Percentiles rank a stretch among this genome's conserved stretches.
phyloP scores from a whole-genome alignment of 2,329 filamentous ascomycete species.

The Paraphoma sp. region DNA sequence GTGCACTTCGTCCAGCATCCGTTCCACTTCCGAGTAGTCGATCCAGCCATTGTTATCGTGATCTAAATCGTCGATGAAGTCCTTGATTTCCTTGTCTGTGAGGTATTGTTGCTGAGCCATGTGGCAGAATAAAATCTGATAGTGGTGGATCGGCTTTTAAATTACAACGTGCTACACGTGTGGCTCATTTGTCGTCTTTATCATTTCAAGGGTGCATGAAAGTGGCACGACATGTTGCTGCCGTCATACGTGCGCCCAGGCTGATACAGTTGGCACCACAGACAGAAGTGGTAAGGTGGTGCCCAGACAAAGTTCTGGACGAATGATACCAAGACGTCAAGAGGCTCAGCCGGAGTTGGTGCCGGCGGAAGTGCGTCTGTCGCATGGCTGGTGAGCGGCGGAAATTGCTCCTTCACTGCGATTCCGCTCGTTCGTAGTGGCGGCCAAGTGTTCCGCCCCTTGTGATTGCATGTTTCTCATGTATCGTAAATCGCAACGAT shows the following conservation, averaged over 20 bases:
- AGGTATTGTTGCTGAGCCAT: slow-evolving; percentile 37
- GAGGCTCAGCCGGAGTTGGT: slow-evolving; percentile 29
- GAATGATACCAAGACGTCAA: slow-evolving; percentile 28
- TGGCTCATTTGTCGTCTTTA: slow-evolving; percentile 18
- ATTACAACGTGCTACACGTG: slow-evolving; percentile 11
- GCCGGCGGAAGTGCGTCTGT: slow-evolving; percentile 13
- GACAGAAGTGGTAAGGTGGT: slow-evolving; percentile 8
- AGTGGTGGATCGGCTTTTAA: neutral
- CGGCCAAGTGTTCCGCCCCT: slow-evolving; percentile 11
- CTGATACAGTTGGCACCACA: slow-evolving; percentile 8
- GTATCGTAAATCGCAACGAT: too few relatives aligned
- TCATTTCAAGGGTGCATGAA: neutral
- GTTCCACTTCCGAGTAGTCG: slow-evolving; percentile 60
- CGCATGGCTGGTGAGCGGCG: slow-evolving; percentile 22
- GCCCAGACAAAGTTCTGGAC: slow-evolving; percentile 15
- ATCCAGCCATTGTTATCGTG: slow-evolving; percentile 60
- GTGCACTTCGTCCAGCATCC: slow-evolving; percentile 61
- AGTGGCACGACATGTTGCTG: slow-evolving; percentile 14
- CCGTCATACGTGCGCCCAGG: slow-evolving; percentile 38
- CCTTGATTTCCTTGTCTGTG: slow-evolving; percentile 57
- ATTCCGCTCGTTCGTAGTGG: neutral
- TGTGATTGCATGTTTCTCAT: neutral
- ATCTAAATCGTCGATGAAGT: slow-evolving; percentile 62
- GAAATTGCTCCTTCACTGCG: slow-evolving; percentile 5
- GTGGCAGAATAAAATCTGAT: neutral